A percentile compares a stretch with the other conserved stretches of the same genome.
phyloP scores from a whole-genome alignment of 768 basidiomycete genomes.

The Rhizopogon roseolus region DNA sequence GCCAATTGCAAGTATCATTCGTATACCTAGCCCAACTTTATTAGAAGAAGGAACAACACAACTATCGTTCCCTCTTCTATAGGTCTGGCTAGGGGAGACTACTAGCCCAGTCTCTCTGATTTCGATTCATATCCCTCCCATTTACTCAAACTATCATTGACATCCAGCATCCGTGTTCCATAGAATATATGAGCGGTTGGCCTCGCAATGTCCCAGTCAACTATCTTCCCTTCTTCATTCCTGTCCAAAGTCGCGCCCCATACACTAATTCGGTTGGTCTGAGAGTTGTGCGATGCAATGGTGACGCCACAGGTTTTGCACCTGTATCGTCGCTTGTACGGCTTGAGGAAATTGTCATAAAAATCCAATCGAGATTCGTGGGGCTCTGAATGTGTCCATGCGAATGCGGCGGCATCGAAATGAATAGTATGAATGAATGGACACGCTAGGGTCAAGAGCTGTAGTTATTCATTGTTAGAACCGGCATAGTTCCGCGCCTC shows the following conservation, averaged over 20 bases:
- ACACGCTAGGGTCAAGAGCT: slow-evolving; percentile 34
- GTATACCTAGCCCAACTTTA: no score
- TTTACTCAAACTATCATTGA: slow-evolving; percentile 53
- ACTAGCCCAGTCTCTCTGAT: slow-evolving; percentile 31
- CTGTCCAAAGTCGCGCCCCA: slow-evolving; percentile 57
- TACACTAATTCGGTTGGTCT: slow-evolving; percentile 45
- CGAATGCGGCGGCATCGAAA: slow-evolving; percentile 44
- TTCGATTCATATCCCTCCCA: slow-evolving; percentile 60
- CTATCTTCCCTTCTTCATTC: slow-evolving; percentile 44
- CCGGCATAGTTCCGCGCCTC: slow-evolving; percentile 9
- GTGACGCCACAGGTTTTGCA: slow-evolving; percentile 58
- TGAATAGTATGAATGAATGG: slow-evolving; percentile 63
- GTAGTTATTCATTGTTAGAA: slow-evolving; percentile 3
- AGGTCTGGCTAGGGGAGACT: no score
- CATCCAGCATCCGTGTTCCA: slow-evolving; percentile 52
- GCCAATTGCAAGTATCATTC: no score
- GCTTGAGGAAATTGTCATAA: slow-evolving; percentile 45
- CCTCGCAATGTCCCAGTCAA: slow-evolving; percentile 48
- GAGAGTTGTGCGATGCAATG: slow-evolving; percentile 49
- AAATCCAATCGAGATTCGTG: slow-evolving; percentile 34
- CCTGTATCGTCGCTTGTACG: slow-evolving; percentile 57
- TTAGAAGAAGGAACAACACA: no score
- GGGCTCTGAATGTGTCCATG: slow-evolving; percentile 45
- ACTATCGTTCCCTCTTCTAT: no score
- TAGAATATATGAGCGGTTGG: slow-evolving; percentile 66